These are phyloP conservation scores for Mariannaea sp. DNA, from an alignment of 2,329 filamentous ascomycete genomes.

Conservation along the genomic window DNA sequence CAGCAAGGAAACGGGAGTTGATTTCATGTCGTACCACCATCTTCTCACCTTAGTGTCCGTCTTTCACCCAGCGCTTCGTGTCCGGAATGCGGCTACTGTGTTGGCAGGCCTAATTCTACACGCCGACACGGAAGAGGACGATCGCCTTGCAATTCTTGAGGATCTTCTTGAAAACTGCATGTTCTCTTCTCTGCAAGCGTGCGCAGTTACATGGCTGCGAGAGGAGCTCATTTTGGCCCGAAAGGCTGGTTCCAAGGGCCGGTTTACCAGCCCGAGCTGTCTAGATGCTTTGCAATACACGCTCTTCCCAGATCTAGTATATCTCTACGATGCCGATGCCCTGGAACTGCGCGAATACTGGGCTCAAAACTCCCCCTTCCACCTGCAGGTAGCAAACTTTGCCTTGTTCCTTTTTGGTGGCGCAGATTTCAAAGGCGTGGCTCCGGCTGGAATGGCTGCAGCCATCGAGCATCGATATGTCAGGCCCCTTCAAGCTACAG, in stretches of 20 bases:
- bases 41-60: slow-evolving; percentile 60
- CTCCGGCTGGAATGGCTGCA: slow-evolving; percentile 60
- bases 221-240: slow-evolving; percentile 62
- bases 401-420: slow-evolving; percentile 59
- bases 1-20: slow-evolving; percentile 42
- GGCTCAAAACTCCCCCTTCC: slow-evolving; percentile 56
- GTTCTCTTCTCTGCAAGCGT: slow-evolving; percentile 65
- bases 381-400: slow-evolving; percentile 66
- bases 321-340: slow-evolving; percentile 49
- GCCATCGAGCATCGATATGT: slow-evolving; percentile 64
- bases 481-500: slow-evolving; percentile 55
- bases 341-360: slow-evolving; percentile 57
- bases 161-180: slow-evolving; percentile 70
- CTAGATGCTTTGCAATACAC: slow-evolving; percentile 65
- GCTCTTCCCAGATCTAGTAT: slow-evolving; percentile 62
- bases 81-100: slow-evolving; percentile 59
- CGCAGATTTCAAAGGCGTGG: slow-evolving; percentile 50
- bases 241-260: slow-evolving; percentile 39
- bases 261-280: slow-evolving; percentile 59
- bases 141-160: slow-evolving; percentile 64
- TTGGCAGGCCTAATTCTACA: slow-evolving; percentile 62
- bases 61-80: slow-evolving; percentile 59
- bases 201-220: slow-evolving; percentile 66
- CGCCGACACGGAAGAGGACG: slow-evolving; percentile 61
- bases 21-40: slow-evolving; percentile 66